Evolutionary conservation across 2,329 filamentous ascomycete genomes (phyloP), one percentile per base, ranked within the genome.

Genomic region (Venturia carpophila): DNA sequence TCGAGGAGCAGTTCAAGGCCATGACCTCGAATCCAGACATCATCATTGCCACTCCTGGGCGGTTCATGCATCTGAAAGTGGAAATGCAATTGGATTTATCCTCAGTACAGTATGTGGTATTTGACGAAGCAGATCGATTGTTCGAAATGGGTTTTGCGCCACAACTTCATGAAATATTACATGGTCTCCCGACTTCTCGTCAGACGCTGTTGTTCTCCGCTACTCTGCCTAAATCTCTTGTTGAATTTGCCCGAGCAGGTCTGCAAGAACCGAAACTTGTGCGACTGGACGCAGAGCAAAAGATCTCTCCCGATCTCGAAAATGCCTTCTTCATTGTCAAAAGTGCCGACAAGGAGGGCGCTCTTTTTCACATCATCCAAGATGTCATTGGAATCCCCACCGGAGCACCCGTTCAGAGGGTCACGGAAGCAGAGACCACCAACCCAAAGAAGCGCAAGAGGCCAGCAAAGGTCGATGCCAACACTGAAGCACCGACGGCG

Each of bases 81-180:
- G 94, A 99, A 74, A 99, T 99, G 95, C 82, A 83, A 11, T 77
- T 99, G 63, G 91, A 97, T 72, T 79, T 99, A n/a, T 91, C 88
- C 0, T 96, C 91, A 4, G 88, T 99, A 67, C 84, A 86, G 70
- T 99, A 99, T 72, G 91, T 96, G 30, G 94, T 99, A 10, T 99
- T 99, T 69, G 94, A 99, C 74, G 94, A 99, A 76, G 94, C 94
- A 1, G 94, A 99, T 81, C 85, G 94, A 64, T 81, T 99, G 24
- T 99, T 99, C 76, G 94, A 99, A 74, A 97, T 99, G 93, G 95
- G 94, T 70, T 99, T 99, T 74, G 92, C 92, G 5, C 87, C 90
- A 3, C 94, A 99, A 73, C 80, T 99, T 70, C 89, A 90, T 0
- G 94, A 99, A 74, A 97, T 97, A 80, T 79, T 99, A 63, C 87